Evolutionary conservation across 2,329 filamentous ascomycete species (phyloP), one percentile per base, ranked within the genome.

Genomic region (Cercospora zeina): DNA sequence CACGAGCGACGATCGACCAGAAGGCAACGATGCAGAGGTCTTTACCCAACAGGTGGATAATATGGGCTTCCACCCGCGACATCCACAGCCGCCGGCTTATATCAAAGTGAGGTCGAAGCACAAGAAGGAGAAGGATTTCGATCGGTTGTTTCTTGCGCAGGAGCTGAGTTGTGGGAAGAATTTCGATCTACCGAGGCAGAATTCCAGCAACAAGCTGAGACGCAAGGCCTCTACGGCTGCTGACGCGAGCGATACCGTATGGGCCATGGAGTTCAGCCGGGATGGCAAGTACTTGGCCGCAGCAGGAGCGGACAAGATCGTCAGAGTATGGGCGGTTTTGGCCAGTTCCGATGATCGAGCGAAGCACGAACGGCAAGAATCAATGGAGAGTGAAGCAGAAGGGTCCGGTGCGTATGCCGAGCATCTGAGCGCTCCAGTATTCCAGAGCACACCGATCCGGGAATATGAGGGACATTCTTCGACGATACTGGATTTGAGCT

Each of bases 211-310:
- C 51, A 72, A 71, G 62, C 60, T 74, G 68, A 70, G 55, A 64
- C 71, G 60, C 71, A 78, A 42, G 81, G 81, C 54, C 81, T 89
- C 69, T 6, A 64, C 65, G 13, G 63, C 63, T 7, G 63, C 70
- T n/a, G 59, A 68, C 24, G 67, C 62, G 13, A 59, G 58, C 14
- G 63, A 71, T 63, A 92, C 95, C 0, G 87, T 96, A 34, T 99
- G 95, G 95, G 88, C 93, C 0, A 86, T 91, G 66, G 90, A 95
- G 71, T 97, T 97, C 72, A 97, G 93, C 71, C 88, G 88, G 63
- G 93, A 97, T 77, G 95, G 95, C 4, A 90, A 83, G 71, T 96
- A 93, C 74, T 81, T 99, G 16, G 95, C 95, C 5, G 91, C 91
- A n/a, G 95, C 90, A 10, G 95, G 95, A 3, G 90, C 93, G 68